Evolutionary conservation across 306 rosid genomes (phyloP).

Genomic region (Quercus gilva): DNA sequence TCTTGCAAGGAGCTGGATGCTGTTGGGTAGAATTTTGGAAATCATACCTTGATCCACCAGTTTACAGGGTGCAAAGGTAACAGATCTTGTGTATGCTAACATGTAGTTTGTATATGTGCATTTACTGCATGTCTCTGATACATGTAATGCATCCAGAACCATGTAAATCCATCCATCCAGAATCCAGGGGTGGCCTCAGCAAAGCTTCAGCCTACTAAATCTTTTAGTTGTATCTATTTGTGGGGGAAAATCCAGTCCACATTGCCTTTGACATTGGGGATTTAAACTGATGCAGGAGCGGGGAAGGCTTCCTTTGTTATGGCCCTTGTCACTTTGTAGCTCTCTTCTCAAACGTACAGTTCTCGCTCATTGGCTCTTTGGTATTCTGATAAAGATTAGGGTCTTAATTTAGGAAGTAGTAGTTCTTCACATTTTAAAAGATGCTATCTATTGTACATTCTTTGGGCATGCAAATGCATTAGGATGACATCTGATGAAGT

Average conservation of each 20-base stretch:
- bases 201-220: background rate
- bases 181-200: conserved; percentile 20
- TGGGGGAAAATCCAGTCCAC: background rate
- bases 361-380: background rate
- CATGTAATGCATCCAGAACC: conserved; percentile 19
- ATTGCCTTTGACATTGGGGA: background rate
- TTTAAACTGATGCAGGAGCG: background rate
- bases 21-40: conserved; percentile 39
- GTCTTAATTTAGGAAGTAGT: conserved; percentile 8
- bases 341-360: conserved; percentile 1
- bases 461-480: conserved; percentile 10
- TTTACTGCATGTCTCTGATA: conserved; percentile 8
- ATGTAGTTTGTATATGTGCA: background rate
- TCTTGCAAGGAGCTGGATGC: conserved; percentile 33
- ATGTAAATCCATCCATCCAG: conserved; percentile 14
- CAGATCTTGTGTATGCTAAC: background rate
- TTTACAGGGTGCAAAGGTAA: conserved; percentile 18
- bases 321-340: background rate
- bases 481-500: conserved; percentile 6
- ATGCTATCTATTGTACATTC: conserved; percentile 10
- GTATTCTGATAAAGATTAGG: background rate
- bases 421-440: conserved; percentile 16
- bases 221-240: background rate
- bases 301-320: background rate
- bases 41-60: conserved; percentile 23